Evolutionary conservation across 2,329 filamentous ascomycete genomes (phyloP), one percentile per base, ranked within the genome.

Genomic region (Fusarium secorum): DNA sequence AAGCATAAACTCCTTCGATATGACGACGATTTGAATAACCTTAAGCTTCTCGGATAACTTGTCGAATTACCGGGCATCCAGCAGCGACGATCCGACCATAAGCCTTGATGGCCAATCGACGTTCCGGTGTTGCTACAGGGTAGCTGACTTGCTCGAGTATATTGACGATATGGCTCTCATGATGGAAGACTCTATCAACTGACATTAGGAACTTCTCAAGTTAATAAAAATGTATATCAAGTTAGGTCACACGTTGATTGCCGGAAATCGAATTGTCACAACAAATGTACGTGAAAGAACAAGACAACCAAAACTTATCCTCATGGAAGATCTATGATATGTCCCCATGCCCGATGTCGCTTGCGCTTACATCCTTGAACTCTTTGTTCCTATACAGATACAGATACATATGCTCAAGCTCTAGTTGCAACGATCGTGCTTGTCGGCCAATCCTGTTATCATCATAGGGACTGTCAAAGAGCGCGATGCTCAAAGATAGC

Each of bases 141-240:
- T 60, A 60, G 38, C 30, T 32, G n/a, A 10, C 18, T 46, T 8
- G 22, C n/a, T 44, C 26, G 7, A 11, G 22, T 20, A 4, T 36
- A 4, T n/a, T 9, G 9, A 26, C 4, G 7, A 36, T 11, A 33
- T 32, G 8, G 18, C 14, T 26, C n/a, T 51, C 9, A 17, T 36
- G 4, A 51, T 17, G 9, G 11, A 35, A 20, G n/a, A 33, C 11
- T 9, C 5, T 2, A 24, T 14, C 11, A 35, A 20, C 30, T 15
- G 46, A 35, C 6, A 24, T 35, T 15, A 4, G 11, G 18, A 24
- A 14, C 30, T 24, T 33, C 9, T 24, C 17, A 20, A 33, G 4
- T 11, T 22, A 7, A 20, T 14, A 14, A 10, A 5, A 22, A 6
- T 6, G 0, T 17, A 9, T 2, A 46, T 15, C 5, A 22, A 30